Base-by-base conservation (phyloP, 2,329 filamentous ascomycete species). In the Phialophora expanda region DNA sequence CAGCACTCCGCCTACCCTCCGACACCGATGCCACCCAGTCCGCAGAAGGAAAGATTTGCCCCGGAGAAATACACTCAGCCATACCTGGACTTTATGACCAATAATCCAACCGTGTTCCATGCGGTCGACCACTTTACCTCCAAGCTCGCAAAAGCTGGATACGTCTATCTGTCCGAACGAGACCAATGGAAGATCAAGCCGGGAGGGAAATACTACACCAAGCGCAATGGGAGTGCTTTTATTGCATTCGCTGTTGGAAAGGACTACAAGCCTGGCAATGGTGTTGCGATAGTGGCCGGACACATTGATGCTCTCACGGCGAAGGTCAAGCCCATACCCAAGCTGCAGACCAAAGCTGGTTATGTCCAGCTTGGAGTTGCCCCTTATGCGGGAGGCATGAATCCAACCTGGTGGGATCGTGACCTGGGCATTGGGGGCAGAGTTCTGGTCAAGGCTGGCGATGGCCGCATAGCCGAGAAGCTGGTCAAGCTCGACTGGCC, bases 401-500 rank as follows among this genome's bases (percentile, higher is more conserved):
- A 93, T 76, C 83, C 84, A 69, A 98, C 95, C 0, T 98, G 95
- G 95, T 98, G 93, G 94, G 95, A 98, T 78, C 87, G 95, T 44
- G 95, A 99, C 77, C 85, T 99, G 59, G 89, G 91, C 70, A 90
- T 98, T 73, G 95, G 93, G 70, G 95, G 95, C 46, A 85, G 93
- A 53, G 94, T 98, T 3, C 83, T 98, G 56, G 89, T 98, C 54
- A 90, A 89, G 69, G 76, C 84, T 4, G 79, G 82, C 56, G 86
- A 87, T 2, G 90, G 90, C 71, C 96, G 94, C 84, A 92, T 96
- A 41, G 83, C 85, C 24, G 88, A 86, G 32, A 91, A 89, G 81
- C 84, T 98, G 54, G 93, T 97, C 68, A 96, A 96, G 81, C 83
- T 98, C 58, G 91, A 90, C 76, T 97, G 93, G 92, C 94, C 95